Evolutionary conservation across 1,139 yeast species (phyloP), one percentile per base, ranked within the genome.

Genomic region (Yamadazyma sp.): DNA sequence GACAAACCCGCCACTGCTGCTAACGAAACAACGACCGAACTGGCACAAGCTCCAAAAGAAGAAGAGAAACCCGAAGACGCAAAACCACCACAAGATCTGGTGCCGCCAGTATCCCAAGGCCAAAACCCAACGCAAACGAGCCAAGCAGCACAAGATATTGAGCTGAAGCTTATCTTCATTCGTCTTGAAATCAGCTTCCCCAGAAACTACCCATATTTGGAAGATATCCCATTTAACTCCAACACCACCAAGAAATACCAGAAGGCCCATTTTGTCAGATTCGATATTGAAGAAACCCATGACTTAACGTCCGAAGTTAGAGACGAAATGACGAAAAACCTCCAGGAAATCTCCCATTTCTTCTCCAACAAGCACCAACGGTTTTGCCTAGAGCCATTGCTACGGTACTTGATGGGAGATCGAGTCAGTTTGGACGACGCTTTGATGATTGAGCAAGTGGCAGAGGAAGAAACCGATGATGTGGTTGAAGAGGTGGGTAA

Each of bases 371-470:
- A 71, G 35, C 64, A 67, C 41, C 78, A 79, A 23, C 65, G 70
- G 43, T 88, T 81, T 48, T 87, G 96, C 47, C 64, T 92, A 21
- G 97, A 92, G 53, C 82, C 87, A 0, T 81, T 95, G 48, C 62
- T 92, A 41, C 61, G 96, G 36, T 84, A 71, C 51, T 66, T 92
- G 4, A 68, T 89, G 66, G 98, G 98, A 1, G 97, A 90, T 47
- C 77, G 80, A 40, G 71, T 88, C 3, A 78, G 76, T 21, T 53
- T 86, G 18, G 61, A 64, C 29, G 75, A 68, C 29, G 57, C 57
- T 1, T 44, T 60, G 24, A 57, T 67, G 53, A 43, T 51, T 11
- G 56, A 53, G n/a, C 50, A 49, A n/a, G 15, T 5, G 5, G 51
- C 53, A 10, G 53, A 49, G 2, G 56, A 53, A 6, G 55, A 51